Evolutionary conservation across 805 yeast species (phyloP).

Genomic region (Hanseniaspora taiwanica): DNA sequence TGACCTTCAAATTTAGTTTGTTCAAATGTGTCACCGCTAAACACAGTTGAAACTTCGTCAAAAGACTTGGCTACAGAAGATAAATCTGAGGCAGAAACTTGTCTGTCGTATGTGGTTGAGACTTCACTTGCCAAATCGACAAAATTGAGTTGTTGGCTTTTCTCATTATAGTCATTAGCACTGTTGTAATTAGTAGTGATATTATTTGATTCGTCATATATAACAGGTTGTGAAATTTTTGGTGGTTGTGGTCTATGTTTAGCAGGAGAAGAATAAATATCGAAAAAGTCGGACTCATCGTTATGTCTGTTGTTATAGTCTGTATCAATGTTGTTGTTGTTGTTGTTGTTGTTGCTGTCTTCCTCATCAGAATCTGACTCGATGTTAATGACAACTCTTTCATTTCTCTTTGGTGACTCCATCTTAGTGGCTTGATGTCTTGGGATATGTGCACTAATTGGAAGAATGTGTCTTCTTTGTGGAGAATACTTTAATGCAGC

Average conservation of each 20-base stretch:
- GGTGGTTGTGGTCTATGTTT: slow-evolving; percentile 11
- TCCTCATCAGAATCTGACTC: slow-evolving; percentile 29
- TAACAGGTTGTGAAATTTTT: slow-evolving; percentile 9
- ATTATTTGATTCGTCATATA: slow-evolving; percentile 4
- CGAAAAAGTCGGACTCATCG: slow-evolving; percentile 5
- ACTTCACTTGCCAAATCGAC: neutral
- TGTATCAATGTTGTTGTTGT: slow-evolving; percentile 11
- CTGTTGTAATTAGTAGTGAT: too few relatives aligned
- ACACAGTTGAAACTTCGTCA: slow-evolving; percentile 20
- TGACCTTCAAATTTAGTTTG: slow-evolving; percentile 25
- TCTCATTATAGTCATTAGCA: slow-evolving; percentile 2
- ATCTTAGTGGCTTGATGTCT: slow-evolving; percentile 54
- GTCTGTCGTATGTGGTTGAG: slow-evolving; percentile 20
- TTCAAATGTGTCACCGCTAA: slow-evolving; percentile 22
- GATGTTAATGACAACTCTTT: slow-evolving; percentile 36
- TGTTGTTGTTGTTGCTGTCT: slow-evolving; percentile 11
- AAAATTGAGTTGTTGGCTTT: slow-evolving; percentile 10
- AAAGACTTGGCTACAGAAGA: slow-evolving; percentile 50
- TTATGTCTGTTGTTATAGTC: slow-evolving; percentile 6
- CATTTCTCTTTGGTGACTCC: slow-evolving; percentile 59
- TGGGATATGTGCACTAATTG: slow-evolving; percentile 30
- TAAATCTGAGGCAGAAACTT: slow-evolving; percentile 53
- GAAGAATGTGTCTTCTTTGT: slow-evolving; percentile 25
- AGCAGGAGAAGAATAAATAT: slow-evolving; percentile 6
- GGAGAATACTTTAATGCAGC: slow-evolving; percentile 28